These are phyloP conservation scores for Myxozyma melibiosi DNA, from an alignment of 805 yeast genomes.

Conservation along the genomic window DNA sequence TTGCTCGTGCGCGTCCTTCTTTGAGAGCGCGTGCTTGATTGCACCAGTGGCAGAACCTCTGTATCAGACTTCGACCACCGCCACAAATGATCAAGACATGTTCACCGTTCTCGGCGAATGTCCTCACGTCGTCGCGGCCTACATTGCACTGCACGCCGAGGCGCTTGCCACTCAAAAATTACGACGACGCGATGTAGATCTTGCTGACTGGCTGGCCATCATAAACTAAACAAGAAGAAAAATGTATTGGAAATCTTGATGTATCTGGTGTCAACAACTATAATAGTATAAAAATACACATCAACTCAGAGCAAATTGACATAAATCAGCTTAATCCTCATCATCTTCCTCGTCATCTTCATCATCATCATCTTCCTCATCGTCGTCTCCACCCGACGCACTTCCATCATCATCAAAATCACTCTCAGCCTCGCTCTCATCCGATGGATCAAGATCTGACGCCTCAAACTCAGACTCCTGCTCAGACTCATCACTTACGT, in stretches of 20 bases:
- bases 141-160: conserved; percentile 1
- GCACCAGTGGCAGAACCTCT: not conserved
- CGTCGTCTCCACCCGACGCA: conserved; percentile 15
- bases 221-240: no score
- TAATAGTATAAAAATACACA: no score
- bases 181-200: not conserved
- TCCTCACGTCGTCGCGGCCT: conserved; percentile 21
- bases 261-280: no score
- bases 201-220: not conserved
- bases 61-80: conserved; percentile 2
- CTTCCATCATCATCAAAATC: conserved; percentile 21
- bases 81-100: not conserved
- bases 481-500: conserved; percentile 63
- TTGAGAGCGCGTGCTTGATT: conserved; percentile 5
- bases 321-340: conserved; percentile 5
- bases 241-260: no score
- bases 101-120: conserved; percentile 19
- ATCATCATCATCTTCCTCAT: conserved; percentile 36
- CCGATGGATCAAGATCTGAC: conserved; percentile 31
- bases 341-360: conserved; percentile 34
- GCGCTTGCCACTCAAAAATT: not conserved
- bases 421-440: conserved; percentile 26
- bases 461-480: conserved; percentile 68
- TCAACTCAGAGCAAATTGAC: not conserved
- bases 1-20: conserved; percentile 14